A percentile compares a stretch with the other conserved stretches of the same genome.
These are phyloP conservation scores for Cryomyces minteri DNA, from an alignment of 495 filamentous ascomycete species.

Conservation along the genomic window DNA sequence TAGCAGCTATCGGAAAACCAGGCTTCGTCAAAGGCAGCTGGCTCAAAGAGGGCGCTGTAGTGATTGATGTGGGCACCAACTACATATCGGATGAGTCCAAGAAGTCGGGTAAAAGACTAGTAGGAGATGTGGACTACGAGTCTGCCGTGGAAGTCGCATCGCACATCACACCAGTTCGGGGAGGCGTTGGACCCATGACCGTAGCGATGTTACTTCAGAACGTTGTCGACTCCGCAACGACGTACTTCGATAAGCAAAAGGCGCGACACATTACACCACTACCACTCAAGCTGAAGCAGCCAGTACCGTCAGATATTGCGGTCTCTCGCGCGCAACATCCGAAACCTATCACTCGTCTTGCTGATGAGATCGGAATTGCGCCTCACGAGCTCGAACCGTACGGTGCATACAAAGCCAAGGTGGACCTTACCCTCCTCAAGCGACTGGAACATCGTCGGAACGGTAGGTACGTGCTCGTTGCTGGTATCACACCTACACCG, in stretches of 20 bases:
- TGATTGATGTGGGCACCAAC: slow-evolving; percentile 97
- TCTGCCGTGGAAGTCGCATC: slow-evolving; percentile 73
- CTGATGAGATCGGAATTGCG: slow-evolving; percentile 74
- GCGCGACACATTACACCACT: slow-evolving; percentile 58
- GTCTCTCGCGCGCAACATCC: slow-evolving; percentile 79
- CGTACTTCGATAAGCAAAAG: slow-evolving; percentile 67
- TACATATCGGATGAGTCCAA: slow-evolving; percentile 85
- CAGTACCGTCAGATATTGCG: slow-evolving; percentile 86
- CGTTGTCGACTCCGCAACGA: slow-evolving; percentile 64
- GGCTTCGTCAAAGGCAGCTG: slow-evolving; percentile 85
- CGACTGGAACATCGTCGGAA: slow-evolving; percentile 72
- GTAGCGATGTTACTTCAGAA: slow-evolving; percentile 95
- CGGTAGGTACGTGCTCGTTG: slow-evolving; percentile 79
- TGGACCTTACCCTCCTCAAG: slow-evolving; percentile 64
- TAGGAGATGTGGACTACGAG: slow-evolving; percentile 89
- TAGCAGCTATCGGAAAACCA: slow-evolving; percentile 80
- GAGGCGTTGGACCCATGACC: slow-evolving; percentile 95
- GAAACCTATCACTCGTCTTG: slow-evolving; percentile 70
- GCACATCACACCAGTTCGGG: slow-evolving; percentile 91
- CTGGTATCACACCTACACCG: slow-evolving; percentile 94
- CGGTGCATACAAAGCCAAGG: slow-evolving; percentile 86
- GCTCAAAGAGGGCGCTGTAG: slow-evolving; percentile 82
- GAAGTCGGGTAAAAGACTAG: slow-evolving; percentile 85
- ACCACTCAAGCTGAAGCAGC: slow-evolving; percentile 50
- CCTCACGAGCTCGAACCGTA: slow-evolving; percentile 81